A percentile compares a stretch with the other conserved stretches of the same genome.
phyloP scores from a whole-genome alignment of 2,329 filamentous ascomycete species.

The Tolypocladium endophyticum region DNA sequence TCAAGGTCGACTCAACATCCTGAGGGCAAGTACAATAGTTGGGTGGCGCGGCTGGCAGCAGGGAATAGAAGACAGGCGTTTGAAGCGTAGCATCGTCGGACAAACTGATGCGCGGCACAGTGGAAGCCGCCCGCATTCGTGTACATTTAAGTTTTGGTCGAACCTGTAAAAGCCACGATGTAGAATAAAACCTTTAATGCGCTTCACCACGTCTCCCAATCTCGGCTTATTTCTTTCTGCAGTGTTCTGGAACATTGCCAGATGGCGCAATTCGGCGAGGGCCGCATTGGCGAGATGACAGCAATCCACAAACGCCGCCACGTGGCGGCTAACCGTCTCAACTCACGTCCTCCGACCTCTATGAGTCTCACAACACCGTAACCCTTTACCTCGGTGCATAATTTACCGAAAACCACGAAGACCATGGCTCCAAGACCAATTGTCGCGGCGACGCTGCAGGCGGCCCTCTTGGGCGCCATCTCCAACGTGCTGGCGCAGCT shows the following conservation, averaged over 20 bases:
- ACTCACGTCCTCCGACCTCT: not conserved
- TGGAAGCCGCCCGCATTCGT: not conserved
- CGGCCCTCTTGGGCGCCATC: slow-evolving; percentile 50
- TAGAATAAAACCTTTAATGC: not conserved
- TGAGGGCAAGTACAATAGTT: too few relatives aligned
- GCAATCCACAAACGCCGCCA: not conserved
- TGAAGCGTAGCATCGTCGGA: not conserved
- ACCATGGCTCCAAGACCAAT: slow-evolving; percentile 35
- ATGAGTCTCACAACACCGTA: not conserved
- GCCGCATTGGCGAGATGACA: not conserved
- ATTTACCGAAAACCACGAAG: not conserved
- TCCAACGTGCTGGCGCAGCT: slow-evolving; percentile 67
- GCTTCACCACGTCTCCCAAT: not conserved
- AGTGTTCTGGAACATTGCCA: not conserved
- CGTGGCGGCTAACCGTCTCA: not conserved
- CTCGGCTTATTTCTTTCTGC: too few relatives aligned
- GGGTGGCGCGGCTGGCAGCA: not conserved
- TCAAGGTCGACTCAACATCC: not conserved
- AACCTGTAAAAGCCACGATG: not conserved
- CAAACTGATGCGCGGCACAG: not conserved
- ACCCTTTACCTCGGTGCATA: not conserved
- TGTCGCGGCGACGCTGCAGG: slow-evolving; percentile 52
- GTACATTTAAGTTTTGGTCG: not conserved
- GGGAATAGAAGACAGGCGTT: not conserved
- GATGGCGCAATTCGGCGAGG: not conserved